Conservation (phyloP, 2,329 filamentous ascomycete species). For the Fusarium verticillioides region DNA sequence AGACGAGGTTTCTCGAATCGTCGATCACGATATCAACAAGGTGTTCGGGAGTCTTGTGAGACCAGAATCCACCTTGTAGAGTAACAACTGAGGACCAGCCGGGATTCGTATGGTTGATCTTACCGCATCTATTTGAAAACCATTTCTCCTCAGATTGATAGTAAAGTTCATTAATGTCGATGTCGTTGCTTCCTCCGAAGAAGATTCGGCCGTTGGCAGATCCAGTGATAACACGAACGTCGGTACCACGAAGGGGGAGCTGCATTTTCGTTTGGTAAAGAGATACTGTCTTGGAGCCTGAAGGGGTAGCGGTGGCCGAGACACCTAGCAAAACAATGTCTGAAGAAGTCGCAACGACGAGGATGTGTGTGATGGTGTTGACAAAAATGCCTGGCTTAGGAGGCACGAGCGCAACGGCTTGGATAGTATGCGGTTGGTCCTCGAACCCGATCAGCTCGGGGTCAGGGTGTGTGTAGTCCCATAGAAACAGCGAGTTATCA, state of each 20-base stretch:
- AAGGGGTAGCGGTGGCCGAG: conserved; percentile 71
- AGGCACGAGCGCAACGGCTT: conserved; percentile 86
- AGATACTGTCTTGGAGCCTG: conserved; percentile 77
- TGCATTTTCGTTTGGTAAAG: conserved; percentile 92
- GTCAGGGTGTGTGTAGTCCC: conserved; percentile 96
- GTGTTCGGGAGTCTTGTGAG: conserved; percentile 66
- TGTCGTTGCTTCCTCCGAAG: conserved; percentile 82
- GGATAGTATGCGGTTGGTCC: conserved; percentile 87
- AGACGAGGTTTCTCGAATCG: conserved; percentile 87
- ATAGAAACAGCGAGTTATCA: conserved; percentile 94
- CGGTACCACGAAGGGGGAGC: conserved; percentile 78
- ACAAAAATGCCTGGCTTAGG: conserved; percentile 91
- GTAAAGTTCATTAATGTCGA: conserved; percentile 91
- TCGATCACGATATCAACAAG: conserved; percentile 87
- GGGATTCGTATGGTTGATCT: conserved; percentile 86
- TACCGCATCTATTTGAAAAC: conserved; percentile 90
- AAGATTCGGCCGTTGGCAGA: conserved; percentile 92
- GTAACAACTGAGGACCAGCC: conserved; percentile 74
- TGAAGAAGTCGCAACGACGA: conserved; percentile 86
- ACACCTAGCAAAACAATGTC: conserved; percentile 92
- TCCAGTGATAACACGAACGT: conserved; percentile 81
- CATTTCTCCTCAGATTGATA: conserved; percentile 98
- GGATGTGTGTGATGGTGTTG: conserved; percentile 82
- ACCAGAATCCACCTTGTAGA: conserved; percentile 62
- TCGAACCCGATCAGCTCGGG: conserved; percentile 93